Conservation (phyloP, 2,329 filamentous ascomycete species). For the Trichoderma koningiopsis region DNA sequence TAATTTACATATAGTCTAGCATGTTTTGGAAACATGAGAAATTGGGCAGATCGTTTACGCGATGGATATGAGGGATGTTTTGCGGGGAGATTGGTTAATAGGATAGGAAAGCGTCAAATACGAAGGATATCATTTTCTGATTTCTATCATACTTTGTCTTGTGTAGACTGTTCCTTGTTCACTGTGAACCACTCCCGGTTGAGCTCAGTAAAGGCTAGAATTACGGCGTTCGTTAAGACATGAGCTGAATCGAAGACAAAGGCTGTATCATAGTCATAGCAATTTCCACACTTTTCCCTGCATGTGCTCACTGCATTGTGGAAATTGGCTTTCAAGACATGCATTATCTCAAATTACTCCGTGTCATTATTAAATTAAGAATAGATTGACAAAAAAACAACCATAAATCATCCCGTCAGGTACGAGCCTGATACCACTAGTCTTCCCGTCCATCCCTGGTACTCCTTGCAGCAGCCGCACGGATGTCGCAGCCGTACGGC, state of each 20-base stretch:
- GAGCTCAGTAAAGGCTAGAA: too few relatives aligned
- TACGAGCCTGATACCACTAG: not conserved
- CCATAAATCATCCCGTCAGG: not conserved
- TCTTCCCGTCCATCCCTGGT: not conserved
- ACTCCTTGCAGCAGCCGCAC: conserved; percentile 4
- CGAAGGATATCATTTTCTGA: not conserved
- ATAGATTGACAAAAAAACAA: not conserved
- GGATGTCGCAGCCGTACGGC: not conserved
- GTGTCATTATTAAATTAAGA: not conserved
- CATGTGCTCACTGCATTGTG: conserved; percentile 2
- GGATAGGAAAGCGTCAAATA: not conserved
- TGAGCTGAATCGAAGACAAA: not conserved
- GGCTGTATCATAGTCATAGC: not conserved
- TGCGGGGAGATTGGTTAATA: not conserved
- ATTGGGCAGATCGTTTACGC: not conserved
- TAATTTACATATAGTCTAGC: conserved; percentile 13
- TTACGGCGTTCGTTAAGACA: too few relatives aligned
- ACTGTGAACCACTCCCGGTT: too few relatives aligned
- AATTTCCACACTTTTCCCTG: not conserved
- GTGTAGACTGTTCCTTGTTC: not conserved
- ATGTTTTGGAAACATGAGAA: not conserved
- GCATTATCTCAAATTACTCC: conserved; percentile 4
- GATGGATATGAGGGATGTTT: not conserved
- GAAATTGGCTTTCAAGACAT: conserved; percentile 21
- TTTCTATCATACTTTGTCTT: not conserved